Base-by-base conservation (phyloP, 768 basidiomycete species). In the Terana coerulea region DNA sequence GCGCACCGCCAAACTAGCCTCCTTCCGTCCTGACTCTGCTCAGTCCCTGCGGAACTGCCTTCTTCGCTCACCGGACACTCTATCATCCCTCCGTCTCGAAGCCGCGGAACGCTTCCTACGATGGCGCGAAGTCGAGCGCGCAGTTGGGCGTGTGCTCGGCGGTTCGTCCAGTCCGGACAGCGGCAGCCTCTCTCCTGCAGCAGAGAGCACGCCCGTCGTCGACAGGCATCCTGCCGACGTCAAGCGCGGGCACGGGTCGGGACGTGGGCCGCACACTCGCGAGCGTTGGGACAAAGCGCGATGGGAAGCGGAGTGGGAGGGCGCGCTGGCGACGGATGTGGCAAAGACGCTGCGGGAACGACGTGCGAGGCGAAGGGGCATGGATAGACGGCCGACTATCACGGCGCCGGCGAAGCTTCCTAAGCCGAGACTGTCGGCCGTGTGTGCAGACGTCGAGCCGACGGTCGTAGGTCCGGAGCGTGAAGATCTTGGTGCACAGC, bases 281-380 rank as follows among this genome's bases (percentile, higher is more conserved):
- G 62, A 29, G 19, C 37, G 53, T 26, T 86, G 84, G 85, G 75
- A 77, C 61, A 83, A 84, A 67, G 74, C 75, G 14, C 74, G 69
- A 43, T 87, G 84, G 84, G 85, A 86, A 61, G 71, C 77, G 2
- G 79, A 84, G 58, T 86, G 83, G 83, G 78, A 80, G 58, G 66
- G 66, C 14, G 69, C 67, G 29, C 69, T 87, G n/a, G 86, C 84
- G 17, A 70, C 73, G 31, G 83, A 86, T 45, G 83, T 85, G 29
- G 80, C 83, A 11, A 65, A 65, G 35, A 68, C 78, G 14, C 54
- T 77, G 44, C 73, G 78, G 26, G 72, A 78, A 39, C 69, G 69
- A 46, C 66, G 65, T 2, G 22, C 15, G 12, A 44, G 59, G 47
- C n/a, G n/a, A n/a, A n/a, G n/a, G n/a, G 54, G 48, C 30, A 68